A percentile compares a stretch with the other conserved stretches of the same genome.
Evolutionary conservation across 768 basidiomycete genomes (phyloP).

Genomic region (Boletus bicolor): DNA sequence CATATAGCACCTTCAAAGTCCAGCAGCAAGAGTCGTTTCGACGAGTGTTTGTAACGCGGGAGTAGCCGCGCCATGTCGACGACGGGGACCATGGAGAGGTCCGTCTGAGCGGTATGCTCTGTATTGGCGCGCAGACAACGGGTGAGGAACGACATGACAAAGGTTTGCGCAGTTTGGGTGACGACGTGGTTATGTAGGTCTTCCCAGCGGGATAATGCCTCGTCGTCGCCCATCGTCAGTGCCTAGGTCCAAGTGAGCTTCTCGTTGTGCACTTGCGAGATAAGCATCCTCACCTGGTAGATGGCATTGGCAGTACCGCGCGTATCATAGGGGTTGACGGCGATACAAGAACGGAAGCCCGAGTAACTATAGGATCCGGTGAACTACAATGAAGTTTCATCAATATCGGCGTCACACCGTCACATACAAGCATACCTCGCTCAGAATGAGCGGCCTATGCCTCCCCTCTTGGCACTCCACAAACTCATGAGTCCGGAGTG

Average conservation of each 20-base stretch:
- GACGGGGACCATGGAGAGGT: slow-evolving; percentile 34
- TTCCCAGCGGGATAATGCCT: slow-evolving; percentile 75
- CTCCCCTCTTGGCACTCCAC: slow-evolving; percentile 77
- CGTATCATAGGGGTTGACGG: slow-evolving; percentile 83
- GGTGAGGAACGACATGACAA: slow-evolving; percentile 75
- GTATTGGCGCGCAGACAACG: slow-evolving; percentile 70
- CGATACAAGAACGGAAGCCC: slow-evolving; percentile 83
- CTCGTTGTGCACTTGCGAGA: neutral
- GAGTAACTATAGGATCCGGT: slow-evolving; percentile 84
- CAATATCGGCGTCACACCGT: neutral
- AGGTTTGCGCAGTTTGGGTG: slow-evolving; percentile 83
- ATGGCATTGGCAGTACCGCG: slow-evolving; percentile 84
- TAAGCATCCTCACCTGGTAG: slow-evolving; percentile 36
- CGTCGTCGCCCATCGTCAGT: slow-evolving; percentile 72
- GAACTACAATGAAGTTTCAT: slow-evolving; percentile 45
- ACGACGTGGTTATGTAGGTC: slow-evolving; percentile 84
- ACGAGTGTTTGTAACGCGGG: slow-evolving; percentile 63
- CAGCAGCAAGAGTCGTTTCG: slow-evolving; percentile 62
- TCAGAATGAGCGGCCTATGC: slow-evolving; percentile 72
- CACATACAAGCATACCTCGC: slow-evolving; percentile 51
- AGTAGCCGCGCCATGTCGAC: slow-evolving; percentile 52
- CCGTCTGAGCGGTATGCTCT: slow-evolving; percentile 48
- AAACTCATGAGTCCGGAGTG: slow-evolving; percentile 73
- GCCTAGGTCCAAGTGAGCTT: slow-evolving; percentile 38
- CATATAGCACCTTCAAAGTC: slow-evolving; percentile 84